These are phyloP conservation scores for Candida wancherniae DNA, from an alignment of 805 yeast species.

Conservation along the genomic window DNA sequence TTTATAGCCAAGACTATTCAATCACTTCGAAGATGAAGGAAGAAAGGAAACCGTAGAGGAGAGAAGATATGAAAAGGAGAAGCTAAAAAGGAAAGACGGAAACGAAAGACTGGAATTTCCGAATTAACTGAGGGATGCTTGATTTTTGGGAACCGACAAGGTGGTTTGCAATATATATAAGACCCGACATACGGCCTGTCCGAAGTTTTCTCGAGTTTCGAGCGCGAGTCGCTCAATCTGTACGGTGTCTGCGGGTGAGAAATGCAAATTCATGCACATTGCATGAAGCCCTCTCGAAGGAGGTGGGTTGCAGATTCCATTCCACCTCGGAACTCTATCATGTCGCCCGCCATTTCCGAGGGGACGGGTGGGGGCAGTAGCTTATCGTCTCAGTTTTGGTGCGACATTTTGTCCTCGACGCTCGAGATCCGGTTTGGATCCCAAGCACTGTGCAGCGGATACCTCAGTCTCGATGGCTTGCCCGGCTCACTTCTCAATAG, in stretches of 20 bases:
- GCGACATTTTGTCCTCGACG: conserved; percentile 6
- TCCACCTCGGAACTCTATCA: too few species aligned
- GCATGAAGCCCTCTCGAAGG: conserved; percentile 8
- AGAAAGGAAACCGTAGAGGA: conserved; percentile 2
- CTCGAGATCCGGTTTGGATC: too few species aligned
- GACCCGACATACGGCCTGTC: too few species aligned
- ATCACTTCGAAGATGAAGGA: conserved; percentile 3
- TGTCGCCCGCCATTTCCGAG: conserved; percentile 12
- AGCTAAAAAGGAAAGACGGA: conserved; percentile 2
- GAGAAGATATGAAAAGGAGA: conserved; percentile 1
- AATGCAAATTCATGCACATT: conserved; percentile 7
- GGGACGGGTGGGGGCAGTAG: too few species aligned
- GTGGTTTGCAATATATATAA: conserved; percentile 8
- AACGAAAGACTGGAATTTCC: conserved; percentile 4
- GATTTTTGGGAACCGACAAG: conserved; percentile 3
- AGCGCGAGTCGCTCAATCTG: conserved; percentile 6
- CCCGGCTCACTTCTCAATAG: too few species aligned
- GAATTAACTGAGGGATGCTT: conserved; percentile 4
- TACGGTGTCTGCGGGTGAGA: conserved; percentile 7
- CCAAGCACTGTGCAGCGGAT: too few species aligned
- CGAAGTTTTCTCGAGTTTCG: conserved; percentile 7
- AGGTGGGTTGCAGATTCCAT: conserved; percentile 11
- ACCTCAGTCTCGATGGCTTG: too few species aligned
- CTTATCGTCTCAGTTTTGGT: conserved; percentile 3
- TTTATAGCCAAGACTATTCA: too few species aligned